These are phyloP conservation scores for Corchorus capsularis DNA, from an alignment of 345 rosid species.

Conservation along the genomic window DNA sequence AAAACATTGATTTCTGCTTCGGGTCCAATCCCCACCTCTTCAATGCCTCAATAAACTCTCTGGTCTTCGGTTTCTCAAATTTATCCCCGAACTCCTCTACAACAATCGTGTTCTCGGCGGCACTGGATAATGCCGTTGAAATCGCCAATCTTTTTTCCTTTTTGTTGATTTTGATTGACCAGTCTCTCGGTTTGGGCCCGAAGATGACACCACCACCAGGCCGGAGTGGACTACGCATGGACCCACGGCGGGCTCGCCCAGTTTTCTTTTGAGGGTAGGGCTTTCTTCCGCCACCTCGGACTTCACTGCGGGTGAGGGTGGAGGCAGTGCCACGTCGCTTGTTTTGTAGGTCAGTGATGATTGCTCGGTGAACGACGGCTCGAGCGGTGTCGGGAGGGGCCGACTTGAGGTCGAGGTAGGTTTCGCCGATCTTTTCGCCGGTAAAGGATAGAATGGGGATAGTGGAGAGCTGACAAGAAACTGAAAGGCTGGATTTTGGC, in stretches of 20 bases:
- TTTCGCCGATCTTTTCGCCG: conserved; percentile 85
- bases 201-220: conserved; percentile 92
- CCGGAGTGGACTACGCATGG: conserved; percentile 70
- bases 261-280: conserved; percentile 91
- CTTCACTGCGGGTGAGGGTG: conserved; percentile 85
- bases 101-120: conserved; percentile 58
- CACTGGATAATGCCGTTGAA: conserved; percentile 81
- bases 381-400: conserved; percentile 87
- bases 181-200: conserved; percentile 84
- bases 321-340: conserved; percentile 95
- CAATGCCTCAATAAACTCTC: conserved; percentile 79
- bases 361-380: conserved; percentile 83
- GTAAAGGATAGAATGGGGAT: conserved; percentile 73
- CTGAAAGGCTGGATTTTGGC: conserved; percentile 34
- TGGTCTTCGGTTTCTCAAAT: conserved; percentile 80
- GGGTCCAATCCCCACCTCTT: conserved; percentile 91
- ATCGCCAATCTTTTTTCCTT: conserved; percentile 85
- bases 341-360: conserved; percentile 79
- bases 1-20: conserved; percentile 76
- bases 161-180: conserved; percentile 88
- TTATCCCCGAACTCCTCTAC: conserved; percentile 86
- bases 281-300: conserved; percentile 88
- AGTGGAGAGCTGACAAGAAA: conserved; percentile 61
- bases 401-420: conserved; percentile 71
- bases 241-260: conserved; percentile 82